Percentiles rank a stretch among this genome's conserved stretches.
Evolutionary conservation across 1,284 basidiomycete species (phyloP).

Genomic region (Boletellus deceptivus): DNA sequence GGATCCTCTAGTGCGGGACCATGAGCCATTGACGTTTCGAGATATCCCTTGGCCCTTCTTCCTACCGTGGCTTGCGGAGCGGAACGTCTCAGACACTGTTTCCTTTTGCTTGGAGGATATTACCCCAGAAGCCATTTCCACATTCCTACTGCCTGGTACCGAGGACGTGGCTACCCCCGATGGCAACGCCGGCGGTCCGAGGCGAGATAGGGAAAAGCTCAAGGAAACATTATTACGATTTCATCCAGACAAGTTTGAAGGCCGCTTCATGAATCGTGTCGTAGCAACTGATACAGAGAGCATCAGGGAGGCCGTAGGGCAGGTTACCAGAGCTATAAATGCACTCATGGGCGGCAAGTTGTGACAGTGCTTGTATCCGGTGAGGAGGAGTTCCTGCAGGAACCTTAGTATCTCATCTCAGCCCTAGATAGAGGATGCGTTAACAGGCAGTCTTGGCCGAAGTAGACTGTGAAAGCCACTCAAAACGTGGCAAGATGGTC

Average conservation of each 20-base stretch:
- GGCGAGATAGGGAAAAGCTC: slow-evolving; percentile 57
- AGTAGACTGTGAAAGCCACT: no score
- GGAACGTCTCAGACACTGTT: slow-evolving; percentile 7
- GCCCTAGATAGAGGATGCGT: no score
- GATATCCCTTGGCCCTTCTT: slow-evolving; percentile 83
- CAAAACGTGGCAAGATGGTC: no score
- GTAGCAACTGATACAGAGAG: slow-evolving; percentile 59
- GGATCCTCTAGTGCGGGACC: slow-evolving; percentile 24
- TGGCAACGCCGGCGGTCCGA: slow-evolving; percentile 26
- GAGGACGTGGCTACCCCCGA: slow-evolving; percentile 6
- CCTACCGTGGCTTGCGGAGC: slow-evolving; percentile 6
- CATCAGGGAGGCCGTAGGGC: slow-evolving; percentile 76
- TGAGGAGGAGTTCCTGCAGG: not conserved
- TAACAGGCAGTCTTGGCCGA: no score
- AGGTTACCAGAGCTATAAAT: slow-evolving; percentile 58
- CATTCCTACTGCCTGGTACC: slow-evolving; percentile 53
- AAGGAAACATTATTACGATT: slow-evolving; percentile 75
- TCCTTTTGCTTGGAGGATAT: slow-evolving; percentile 47
- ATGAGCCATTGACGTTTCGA: slow-evolving; percentile 41
- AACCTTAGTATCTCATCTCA: not conserved
- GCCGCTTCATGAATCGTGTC: slow-evolving; percentile 62
- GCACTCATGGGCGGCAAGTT: slow-evolving; percentile 40
- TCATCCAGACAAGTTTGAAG: slow-evolving; percentile 86
- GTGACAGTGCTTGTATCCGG: not conserved
- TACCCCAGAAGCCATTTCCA: slow-evolving; percentile 54